phyloP scores from a whole-genome alignment of 1,284 basidiomycete species.

The Cerioporus squamosus region DNA sequence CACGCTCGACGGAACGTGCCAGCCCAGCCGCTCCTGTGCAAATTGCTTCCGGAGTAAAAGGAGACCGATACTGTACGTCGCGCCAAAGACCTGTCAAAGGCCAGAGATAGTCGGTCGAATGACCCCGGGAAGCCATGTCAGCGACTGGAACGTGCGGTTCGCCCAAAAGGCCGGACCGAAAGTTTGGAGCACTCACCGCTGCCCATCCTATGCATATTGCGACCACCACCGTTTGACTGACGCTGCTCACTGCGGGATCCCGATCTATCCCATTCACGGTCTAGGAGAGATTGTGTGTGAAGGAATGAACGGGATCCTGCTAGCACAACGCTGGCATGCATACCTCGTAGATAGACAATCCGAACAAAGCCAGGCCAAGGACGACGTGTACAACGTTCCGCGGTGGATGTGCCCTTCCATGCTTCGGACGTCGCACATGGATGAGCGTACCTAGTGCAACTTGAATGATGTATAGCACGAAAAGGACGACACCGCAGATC shows the following conservation, averaged over 20 bases:
- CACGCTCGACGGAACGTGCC: slow-evolving; percentile 20
- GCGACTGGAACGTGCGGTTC: background rate
- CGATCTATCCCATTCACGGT: slow-evolving; percentile 14
- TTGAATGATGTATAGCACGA: slow-evolving; percentile 59
- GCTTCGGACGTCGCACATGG: slow-evolving; percentile 46
- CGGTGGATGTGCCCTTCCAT: slow-evolving; percentile 46
- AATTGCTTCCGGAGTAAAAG: slow-evolving; percentile 52
- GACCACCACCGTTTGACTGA: slow-evolving; percentile 2
- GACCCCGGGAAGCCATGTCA: slow-evolving; percentile 3
- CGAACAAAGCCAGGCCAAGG: slow-evolving; percentile 50
- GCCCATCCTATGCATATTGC: slow-evolving; percentile 19
- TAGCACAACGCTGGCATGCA: slow-evolving; percentile 7
- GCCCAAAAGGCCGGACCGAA: background rate
- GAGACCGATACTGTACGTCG: slow-evolving; percentile 50
- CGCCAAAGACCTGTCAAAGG: slow-evolving; percentile 42
- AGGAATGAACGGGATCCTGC: background rate
- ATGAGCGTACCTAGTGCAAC: slow-evolving; percentile 58
- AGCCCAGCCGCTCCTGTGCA: slow-evolving; percentile 45
- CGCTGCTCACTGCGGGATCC: slow-evolving; percentile 3
- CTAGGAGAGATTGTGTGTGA: background rate
- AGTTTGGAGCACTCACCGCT: slow-evolving; percentile 11
- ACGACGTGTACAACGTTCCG: slow-evolving; percentile 53
- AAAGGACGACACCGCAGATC: slow-evolving; percentile 58
- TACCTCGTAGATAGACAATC: slow-evolving; percentile 53
- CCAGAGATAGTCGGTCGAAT: background rate